Evolutionary conservation across 352 stramenopile genomes (phyloP), one percentile per base, ranked within the genome.

Genomic region (Thraustochytrium sp.): DNA sequence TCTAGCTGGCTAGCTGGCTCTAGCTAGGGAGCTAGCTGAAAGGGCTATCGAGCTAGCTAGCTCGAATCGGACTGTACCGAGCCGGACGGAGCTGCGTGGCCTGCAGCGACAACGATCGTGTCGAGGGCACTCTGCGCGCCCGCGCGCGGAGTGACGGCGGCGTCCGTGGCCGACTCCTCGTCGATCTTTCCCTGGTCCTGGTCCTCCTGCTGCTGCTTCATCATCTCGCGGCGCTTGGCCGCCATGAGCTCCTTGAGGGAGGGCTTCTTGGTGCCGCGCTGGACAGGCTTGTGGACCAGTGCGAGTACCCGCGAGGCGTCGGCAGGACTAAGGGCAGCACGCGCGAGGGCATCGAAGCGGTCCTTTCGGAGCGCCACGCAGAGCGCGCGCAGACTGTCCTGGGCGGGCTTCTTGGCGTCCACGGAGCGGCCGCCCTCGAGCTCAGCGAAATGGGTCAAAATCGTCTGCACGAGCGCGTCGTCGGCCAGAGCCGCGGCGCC

Each of bases 171-270:
- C n/a, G n/a, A n/a, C n/a, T n/a, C n/a, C n/a, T n/a, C n/a, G n/a
- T n/a, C n/a, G n/a, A n/a, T n/a, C n/a, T n/a, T n/a, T n/a, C n/a
- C n/a, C n/a, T n/a, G n/a, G n/a, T n/a, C n/a, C n/a, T n/a, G n/a
- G n/a, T n/a, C n/a, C n/a, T n/a, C 0, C 44, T 75, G 62, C 29
- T 72, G 59, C 59, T 72, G 59, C 59, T 72, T 77, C 26, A 36
- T 11, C 65, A 77, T 77, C 46, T 80, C 68, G 34, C 53, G 48
- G 8, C 68, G 42, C 38, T 80, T 80, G 8, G 18, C n/a, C 16
- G 68, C 68, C 68, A 80, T 80, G 23, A 80, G 46, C 68, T 80
- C 68, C n/a, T 53, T 68, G 29, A 80, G 29, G 37, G 44, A 63
- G 0, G 68, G 68, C 31, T 68, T 63, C 38, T 80, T 80, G 18